Percentiles rank a stretch among this genome's conserved stretches.
These are phyloP conservation scores for Pseudogymnoascus sp. DNA, from an alignment of 2,329 filamentous ascomycete genomes.

Conservation along the genomic window DNA sequence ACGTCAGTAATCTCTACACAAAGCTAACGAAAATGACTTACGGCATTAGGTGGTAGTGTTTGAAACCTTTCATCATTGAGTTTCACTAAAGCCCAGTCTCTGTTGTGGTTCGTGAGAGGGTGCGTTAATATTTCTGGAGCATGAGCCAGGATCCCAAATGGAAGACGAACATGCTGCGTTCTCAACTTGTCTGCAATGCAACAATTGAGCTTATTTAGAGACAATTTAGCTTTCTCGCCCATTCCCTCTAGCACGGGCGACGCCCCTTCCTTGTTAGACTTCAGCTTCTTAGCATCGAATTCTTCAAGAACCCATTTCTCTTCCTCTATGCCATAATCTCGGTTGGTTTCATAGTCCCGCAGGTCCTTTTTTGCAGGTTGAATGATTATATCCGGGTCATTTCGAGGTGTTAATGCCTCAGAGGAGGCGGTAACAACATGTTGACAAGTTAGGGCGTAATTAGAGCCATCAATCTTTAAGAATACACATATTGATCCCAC, in stretches of 20 bases:
- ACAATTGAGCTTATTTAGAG: no score
- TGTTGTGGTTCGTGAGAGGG: not conserved
- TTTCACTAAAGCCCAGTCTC: not conserved
- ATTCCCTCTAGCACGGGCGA: not conserved
- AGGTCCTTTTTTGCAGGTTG: not conserved
- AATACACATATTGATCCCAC: not conserved
- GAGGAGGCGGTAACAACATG: not conserved
- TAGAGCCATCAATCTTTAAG: not conserved
- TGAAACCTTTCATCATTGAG: not conserved
- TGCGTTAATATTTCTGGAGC: not conserved
- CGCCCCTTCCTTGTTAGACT: no score
- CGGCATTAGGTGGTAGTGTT: not conserved
- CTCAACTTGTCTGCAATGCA: not conserved
- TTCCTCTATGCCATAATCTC: not conserved
- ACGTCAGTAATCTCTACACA: not conserved
- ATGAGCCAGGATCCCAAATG: not conserved
- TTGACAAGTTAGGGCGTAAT: not conserved
- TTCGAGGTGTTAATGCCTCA: not conserved
- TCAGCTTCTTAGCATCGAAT: not conserved
- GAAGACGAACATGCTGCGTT: not conserved
- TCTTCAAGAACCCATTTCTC: not conserved
- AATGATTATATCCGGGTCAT: not conserved
- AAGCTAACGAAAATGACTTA: not conserved
- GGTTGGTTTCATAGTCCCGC: not conserved
- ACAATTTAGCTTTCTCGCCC: no score